Percentiles rank a stretch among this genome's conserved stretches.
Evolutionary conservation across 208 protist species (phyloP).

Genomic region (Acanthamoeba healyi): DNA sequence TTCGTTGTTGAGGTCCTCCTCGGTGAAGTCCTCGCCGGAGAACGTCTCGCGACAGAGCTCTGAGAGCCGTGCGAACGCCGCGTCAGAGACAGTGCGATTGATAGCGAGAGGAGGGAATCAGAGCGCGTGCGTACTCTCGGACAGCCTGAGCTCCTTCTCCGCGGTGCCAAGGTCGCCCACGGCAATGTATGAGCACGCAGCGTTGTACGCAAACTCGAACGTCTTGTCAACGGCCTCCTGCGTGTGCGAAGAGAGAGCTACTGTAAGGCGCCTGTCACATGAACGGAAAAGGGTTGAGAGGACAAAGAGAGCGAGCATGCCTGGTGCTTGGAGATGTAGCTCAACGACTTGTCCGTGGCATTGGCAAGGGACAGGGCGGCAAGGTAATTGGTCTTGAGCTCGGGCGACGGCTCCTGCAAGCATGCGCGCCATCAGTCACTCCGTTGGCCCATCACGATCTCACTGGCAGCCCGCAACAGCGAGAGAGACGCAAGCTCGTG

Average conservation of each 20-base stretch:
- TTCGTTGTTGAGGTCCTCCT: conserved; percentile 73
- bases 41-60: conserved; percentile 61
- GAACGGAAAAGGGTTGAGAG: not conserved
- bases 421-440: not conserved
- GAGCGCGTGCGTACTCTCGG: not conserved
- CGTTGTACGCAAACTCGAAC: conserved; percentile 80
- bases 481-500: too few relatives aligned
- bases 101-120: not conserved
- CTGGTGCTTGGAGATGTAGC: conserved; percentile 54
- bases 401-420: not conserved
- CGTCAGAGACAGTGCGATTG: not conserved
- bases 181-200: conserved; percentile 66
- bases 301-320: not conserved
- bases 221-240: conserved; percentile 64
- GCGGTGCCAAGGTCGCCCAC: conserved; percentile 44
- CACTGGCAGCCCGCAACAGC: too few relatives aligned
- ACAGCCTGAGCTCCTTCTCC: conserved; percentile 60
- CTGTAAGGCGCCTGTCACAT: too few relatives aligned
- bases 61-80: not conserved
- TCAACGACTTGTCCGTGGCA: not conserved
- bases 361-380: conserved; percentile 60
- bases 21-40: not conserved
- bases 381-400: conserved; percentile 73
- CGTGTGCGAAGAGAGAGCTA: not conserved
- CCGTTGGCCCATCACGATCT: too few relatives aligned